phyloP scores from a whole-genome alignment of 2,329 filamentous ascomycete genomes.

The Byssochlamys sp. region DNA sequence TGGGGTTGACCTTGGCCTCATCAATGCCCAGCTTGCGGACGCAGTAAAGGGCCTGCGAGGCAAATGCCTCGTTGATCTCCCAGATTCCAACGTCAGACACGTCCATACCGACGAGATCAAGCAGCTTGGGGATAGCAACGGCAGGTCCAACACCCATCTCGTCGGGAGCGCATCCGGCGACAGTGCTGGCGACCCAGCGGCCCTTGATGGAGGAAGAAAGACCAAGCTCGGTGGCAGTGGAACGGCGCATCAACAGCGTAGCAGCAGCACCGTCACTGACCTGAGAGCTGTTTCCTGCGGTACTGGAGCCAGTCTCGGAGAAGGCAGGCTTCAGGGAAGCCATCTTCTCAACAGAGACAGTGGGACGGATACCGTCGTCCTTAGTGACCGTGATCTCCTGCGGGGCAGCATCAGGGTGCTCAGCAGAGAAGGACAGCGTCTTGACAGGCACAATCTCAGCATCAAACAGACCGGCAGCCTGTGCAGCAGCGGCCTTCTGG shows the following conservation, averaged over 20 bases:
- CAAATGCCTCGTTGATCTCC: conserved; percentile 85
- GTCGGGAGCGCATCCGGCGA: conserved; percentile 71
- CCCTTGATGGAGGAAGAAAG: conserved; percentile 62
- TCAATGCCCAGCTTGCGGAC: conserved; percentile 53
- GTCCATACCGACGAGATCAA: conserved; percentile 57
- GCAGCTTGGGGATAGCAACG: conserved; percentile 70
- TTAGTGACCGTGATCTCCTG: conserved; percentile 59
- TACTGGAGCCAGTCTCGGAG: conserved; percentile 61
- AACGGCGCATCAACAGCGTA: conserved; percentile 72
- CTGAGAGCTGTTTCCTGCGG: conserved; percentile 77
- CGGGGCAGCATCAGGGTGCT: conserved; percentile 48
- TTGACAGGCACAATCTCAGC: conserved; percentile 70
- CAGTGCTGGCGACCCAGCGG: conserved; percentile 68
- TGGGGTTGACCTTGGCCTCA: conserved; percentile 69
- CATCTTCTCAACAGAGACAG: conserved; percentile 59
- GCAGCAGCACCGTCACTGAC: conserved; percentile 83
- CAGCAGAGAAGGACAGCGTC: conserved; percentile 57
- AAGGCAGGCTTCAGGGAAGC: conserved; percentile 79
- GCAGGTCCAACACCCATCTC: conserved; percentile 93
- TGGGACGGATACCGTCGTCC: conserved; percentile 74
- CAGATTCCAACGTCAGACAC: conserved; percentile 67
- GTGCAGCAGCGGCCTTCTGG: conserved; percentile 60
- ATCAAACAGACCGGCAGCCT: conserved; percentile 60
- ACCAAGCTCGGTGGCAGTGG: conserved; percentile 64
- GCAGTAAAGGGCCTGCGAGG: conserved; percentile 58